Base-by-base conservation (phyloP, 2,329 filamentous ascomycete species). In the Sphaerulina vaccinii region DNA sequence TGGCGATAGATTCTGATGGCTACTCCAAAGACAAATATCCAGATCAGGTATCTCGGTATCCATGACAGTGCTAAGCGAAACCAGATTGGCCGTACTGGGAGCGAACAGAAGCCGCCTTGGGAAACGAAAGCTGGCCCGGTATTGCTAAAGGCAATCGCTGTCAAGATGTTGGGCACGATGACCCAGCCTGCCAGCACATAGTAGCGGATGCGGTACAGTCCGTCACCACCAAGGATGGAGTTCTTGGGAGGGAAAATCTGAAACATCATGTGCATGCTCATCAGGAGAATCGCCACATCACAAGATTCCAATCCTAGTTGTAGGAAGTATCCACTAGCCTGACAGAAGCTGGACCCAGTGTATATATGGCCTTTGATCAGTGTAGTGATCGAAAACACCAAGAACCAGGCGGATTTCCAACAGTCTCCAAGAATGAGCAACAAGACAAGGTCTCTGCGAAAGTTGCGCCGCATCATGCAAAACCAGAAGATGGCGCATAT, bases 391-490 rank as follows among this genome's bases (percentile, higher is more conserved):
- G 86, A 79, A 58, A 84, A 85, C 36, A 87, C 68, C 55, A 89
- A 76, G 55, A 86, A 83, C 80, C 83, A 88, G 2, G 83, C 65
- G 2, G 83, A 80, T 67, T 88, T 87, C 69, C 85, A 80, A 64
- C 87, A 79, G 68, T 90, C 86, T 60, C 85, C 86, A 55, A 83
- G 77, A 40, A 92, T 83, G 11, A 91, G 74, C 33, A 90, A 70
- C 77, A 91, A 82, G 51, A 92, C 85, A 49, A 92, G 77, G 56
- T 85, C 82, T 66, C 90, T 86, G 39, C 87, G 81, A 67, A 90
- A 91, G 57, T 79, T 83, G 63, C 86, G 79, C 59, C 82, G 79
- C 85, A 90, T 90, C 56, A 82, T 78, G 51, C 81, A 73, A 64
- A 91, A 90, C 83, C 85, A 90, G 70, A 85, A 87, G 35, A 86